Evolutionary conservation across 2,329 filamentous ascomycete genomes (phyloP), one percentile per base, ranked within the genome.

Genomic region (Pseudogymnoascus sp.): DNA sequence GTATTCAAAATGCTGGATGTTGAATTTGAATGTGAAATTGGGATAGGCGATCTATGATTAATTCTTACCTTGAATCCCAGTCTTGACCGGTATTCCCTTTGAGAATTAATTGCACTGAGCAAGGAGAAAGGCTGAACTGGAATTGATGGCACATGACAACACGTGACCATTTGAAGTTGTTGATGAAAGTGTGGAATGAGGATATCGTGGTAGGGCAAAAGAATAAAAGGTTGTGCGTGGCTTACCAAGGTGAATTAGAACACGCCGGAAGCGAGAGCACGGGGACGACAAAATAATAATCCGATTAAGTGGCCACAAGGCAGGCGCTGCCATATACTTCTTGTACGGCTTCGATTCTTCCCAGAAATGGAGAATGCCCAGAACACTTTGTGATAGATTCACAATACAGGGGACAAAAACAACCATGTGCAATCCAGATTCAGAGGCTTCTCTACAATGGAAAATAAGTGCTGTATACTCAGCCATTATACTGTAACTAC

Each of bases 31-130:
- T 32, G 25, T 20, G 47, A 54, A 32, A 5, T 20, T 54, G n/a
- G 47, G n/a, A 54, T 54, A n/a, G 9, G 28, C 32, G 47, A 32
- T 54, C 28, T 3, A 18, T 32, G 8, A 32, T 32, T 25, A 54
- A 14, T 54, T n/a, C 47, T 54, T 54, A 54, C 47, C 47, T 54
- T 54, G 4, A 54, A 11, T 54, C 47, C 47, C 28, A 32, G 47
- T 54, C 47, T 54, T 54, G 47, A 18, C 6, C n/a, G 4, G 47
- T 54, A 54, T 54, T 3, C 28, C 28, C 47, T 54, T 54, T 54
- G 47, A 54, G 9, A 54, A 54, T 54, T 54, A 11, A 32, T 32
- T 30, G 47, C 47, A 32, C n/a, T 18, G 47, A 54, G 47, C n/a
- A 54, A 20, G 20, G 47, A 54, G n/a, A 5, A 18, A 54, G 6